Evolutionary conservation across 2,329 filamentous ascomycete genomes (phyloP).

Genomic region (Cladosporium sphaerospermum): DNA sequence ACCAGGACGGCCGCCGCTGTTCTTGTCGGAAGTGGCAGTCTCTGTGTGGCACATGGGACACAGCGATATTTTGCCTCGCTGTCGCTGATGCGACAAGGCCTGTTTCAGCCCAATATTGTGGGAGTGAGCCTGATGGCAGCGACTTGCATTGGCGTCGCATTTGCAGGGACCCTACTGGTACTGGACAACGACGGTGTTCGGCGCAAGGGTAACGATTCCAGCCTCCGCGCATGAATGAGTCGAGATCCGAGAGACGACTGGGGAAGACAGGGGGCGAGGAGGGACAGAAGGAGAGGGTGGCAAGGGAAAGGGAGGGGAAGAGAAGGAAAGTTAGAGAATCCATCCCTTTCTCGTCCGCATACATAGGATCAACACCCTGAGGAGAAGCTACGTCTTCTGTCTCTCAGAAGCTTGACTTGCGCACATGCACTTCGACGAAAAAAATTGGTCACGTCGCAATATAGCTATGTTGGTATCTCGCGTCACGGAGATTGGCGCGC

Average conservation of each 20-base stretch:
- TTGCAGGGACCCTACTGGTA: slow-evolving; percentile 23
- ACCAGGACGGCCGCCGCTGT: slow-evolving; percentile 27
- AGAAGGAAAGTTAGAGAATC: background rate
- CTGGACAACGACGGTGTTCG: slow-evolving; percentile 22
- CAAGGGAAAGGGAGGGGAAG: no score
- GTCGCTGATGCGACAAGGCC: slow-evolving; percentile 36
- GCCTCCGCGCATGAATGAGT: background rate
- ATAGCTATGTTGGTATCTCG: background rate
- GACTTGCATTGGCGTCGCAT: slow-evolving; percentile 25
- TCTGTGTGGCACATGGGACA: slow-evolving; percentile 44
- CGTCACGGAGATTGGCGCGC: no score
- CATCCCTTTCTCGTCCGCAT: background rate
- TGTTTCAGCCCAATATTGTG: slow-evolving; percentile 35
- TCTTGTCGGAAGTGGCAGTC: slow-evolving; percentile 40
- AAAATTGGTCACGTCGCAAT: no score
- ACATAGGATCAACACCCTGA: background rate
- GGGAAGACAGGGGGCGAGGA: background rate
- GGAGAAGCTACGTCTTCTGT: background rate
- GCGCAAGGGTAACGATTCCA: background rate
- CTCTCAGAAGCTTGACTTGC: background rate
- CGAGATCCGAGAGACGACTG: background rate
- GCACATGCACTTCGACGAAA: no score
- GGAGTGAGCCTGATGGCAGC: slow-evolving; percentile 23
- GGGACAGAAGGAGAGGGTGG: background rate
- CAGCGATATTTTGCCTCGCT: slow-evolving; percentile 42